These are phyloP conservation scores for Colletotrichum brevisporum DNA, from an alignment of 2,329 filamentous ascomycete genomes.

Conservation along the genomic window DNA sequence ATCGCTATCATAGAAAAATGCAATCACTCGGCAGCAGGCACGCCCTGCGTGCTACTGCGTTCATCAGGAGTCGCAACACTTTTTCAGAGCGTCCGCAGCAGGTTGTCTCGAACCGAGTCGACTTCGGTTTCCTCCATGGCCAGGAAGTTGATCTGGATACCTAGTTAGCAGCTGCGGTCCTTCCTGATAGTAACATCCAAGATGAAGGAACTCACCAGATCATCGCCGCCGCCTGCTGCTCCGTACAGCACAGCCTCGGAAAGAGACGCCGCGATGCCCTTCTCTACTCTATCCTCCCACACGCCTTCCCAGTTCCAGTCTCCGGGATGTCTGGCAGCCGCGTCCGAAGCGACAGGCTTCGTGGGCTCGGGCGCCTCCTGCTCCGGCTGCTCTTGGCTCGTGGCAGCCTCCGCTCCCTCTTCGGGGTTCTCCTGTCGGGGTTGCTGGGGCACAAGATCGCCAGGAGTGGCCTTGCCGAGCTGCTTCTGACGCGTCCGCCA, in stretches of 20 bases:
- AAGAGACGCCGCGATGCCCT: slow-evolving; percentile 81
- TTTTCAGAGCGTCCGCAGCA: slow-evolving; percentile 65
- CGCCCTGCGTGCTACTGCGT: slow-evolving; percentile 32
- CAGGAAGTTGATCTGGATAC: slow-evolving; percentile 74
- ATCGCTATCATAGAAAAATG: slow-evolving; percentile 30
- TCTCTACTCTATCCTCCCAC: slow-evolving; percentile 90
- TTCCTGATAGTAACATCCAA: background rate
- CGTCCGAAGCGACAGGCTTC: slow-evolving; percentile 20
- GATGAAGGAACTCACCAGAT: slow-evolving; percentile 36
- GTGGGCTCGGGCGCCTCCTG: slow-evolving; percentile 41
- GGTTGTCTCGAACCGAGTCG: slow-evolving; percentile 70
- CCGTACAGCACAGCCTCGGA: slow-evolving; percentile 87
- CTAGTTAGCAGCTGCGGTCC: slow-evolving; percentile 22
- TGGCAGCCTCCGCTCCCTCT: background rate
- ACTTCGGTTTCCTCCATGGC: slow-evolving; percentile 73
- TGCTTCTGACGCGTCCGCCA: slow-evolving; percentile 77
- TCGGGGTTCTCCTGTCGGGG: background rate
- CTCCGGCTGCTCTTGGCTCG: slow-evolving; percentile 31
- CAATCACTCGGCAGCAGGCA: slow-evolving; percentile 32
- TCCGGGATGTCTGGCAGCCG: slow-evolving; percentile 70
- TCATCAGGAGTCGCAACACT: slow-evolving; percentile 42
- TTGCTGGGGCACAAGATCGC: background rate
- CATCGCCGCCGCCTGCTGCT: slow-evolving; percentile 61
- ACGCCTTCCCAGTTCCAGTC: slow-evolving; percentile 99
- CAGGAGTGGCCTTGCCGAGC: slow-evolving; percentile 26